Base-by-base conservation (phyloP, 768 basidiomycete genomes). In the Pluteus cervinus region DNA sequence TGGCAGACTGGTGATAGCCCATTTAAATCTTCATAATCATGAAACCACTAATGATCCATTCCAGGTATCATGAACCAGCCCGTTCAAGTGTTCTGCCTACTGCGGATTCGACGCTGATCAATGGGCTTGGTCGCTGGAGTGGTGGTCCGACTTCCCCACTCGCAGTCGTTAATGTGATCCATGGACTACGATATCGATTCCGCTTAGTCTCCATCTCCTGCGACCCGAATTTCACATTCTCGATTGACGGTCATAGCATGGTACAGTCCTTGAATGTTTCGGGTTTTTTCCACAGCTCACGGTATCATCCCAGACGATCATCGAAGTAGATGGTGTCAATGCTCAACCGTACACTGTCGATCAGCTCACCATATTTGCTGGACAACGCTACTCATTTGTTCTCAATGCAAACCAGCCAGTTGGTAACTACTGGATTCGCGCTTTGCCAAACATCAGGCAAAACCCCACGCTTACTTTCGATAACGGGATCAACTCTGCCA, bases 401-500 rank as follows among this genome's bases (percentile, higher is more conserved):
- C 44, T 70, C 5, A 49, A 57, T 15, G 60, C 71, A 5, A 56
- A 63, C 41, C 55, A 64, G 28, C 46, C 49, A 2, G 33, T 62
- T 20, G 47, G 32, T 29, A 71, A 73, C 51, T 73, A 74, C 44
- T 74, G 69, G 68, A 57, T 68, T 30, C 55, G 64, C 6, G 59
- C 62, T 0, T 45, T 58, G 7, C 62, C 65, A 6, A 62, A 60
- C 26, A 2, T 38, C 1, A 56, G 56, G 8, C 23, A 43, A 12
- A 14, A 36, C 26, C 37, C 4, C 25, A n/a, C n/a, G n/a, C n/a
- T n/a, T n/a, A n/a, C n/a, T n/a, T n/a, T 61, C 30, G 36, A 29
- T 0, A 62, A 58, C 12, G 75, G 74, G 14, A 44, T 71, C 17
- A 79, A 75, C 50, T 74, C 69, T 8, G 79, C 73, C 2, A 74